Base-by-base conservation (phyloP, 73 alveolate genomes). In the Uronychia binucleata region DNA sequence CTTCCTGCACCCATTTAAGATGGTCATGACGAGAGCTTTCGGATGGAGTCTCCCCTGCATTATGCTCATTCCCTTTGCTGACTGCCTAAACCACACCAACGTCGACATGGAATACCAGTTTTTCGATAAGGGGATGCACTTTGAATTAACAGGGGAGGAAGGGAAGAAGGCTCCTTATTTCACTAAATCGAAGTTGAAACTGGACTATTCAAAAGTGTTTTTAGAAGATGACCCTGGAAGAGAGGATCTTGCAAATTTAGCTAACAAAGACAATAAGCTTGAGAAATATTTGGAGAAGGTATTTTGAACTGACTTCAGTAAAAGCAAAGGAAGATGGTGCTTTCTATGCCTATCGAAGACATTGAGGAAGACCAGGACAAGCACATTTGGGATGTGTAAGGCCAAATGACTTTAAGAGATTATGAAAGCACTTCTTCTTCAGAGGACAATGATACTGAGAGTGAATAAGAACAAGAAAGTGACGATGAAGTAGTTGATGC, bases 401-500 rank as follows among this genome's bases (percentile, higher is more conserved):
- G 19, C n/a, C n/a, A n/a, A 46, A 5, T 46, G 67, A 11, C 19
- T 11, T 11, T 46, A 46, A 46, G 67, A 19, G 80, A 86, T 28
- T 91, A 80, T 74, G 26, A 78, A 33, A 82, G 90, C 74, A 86
- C 96, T 1, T 46, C 90, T 28, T 92, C 81, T 82, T 91, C 81
- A 26, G 96, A 91, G 60, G 96, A 91, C 77, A 87, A 91, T 34
- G 96, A 91, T 30, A 34, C 90, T 31, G 90, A 84, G n/a, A 83
- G 27, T 28, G 83, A 59, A 0, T 86, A 77, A 30, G 88, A 76
- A 0, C 88, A 57, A 34, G 81, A 79, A 31, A 75, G 58, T 27
- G 87, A 74, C 0, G 83, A 59, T 30, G 85, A 81, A 34, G 30
- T 31, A 1, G 92, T 81, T 80, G 78, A 91, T 28, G 81, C 74